Percentiles rank a stretch among this genome's conserved stretches.
Evolutionary conservation across 345 rosid species (phyloP).

Genomic region (Populus tremula): DNA sequence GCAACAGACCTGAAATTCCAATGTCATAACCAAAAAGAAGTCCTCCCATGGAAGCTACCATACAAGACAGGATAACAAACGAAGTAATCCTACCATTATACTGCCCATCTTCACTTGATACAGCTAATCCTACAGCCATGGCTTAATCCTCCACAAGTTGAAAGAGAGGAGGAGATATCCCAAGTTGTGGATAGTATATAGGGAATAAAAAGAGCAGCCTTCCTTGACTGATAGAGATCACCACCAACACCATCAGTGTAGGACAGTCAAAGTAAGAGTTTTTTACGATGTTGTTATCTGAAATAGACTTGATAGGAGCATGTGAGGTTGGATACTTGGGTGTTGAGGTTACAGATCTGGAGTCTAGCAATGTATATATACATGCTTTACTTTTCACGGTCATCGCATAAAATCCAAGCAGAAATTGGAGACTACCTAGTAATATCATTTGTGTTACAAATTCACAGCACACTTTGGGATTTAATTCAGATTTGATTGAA

Average conservation of each 20-base stretch:
- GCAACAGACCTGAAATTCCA: constrained; percentile 63
- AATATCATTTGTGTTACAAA: too few species aligned
- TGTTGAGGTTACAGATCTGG: not conserved
- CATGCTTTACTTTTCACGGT: too few species aligned
- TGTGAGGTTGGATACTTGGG: not conserved
- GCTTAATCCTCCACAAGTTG: constrained; percentile 5
- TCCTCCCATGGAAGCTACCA: constrained; percentile 86
- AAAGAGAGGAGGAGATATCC: not conserved
- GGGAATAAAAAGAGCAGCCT: not conserved
- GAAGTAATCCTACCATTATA: constrained; percentile 53
- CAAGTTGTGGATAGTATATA: not conserved
- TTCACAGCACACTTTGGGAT: too few species aligned
- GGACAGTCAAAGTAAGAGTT: constrained; percentile 5
- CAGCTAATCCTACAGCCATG: constrained; percentile 49
- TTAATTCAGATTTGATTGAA: too few species aligned
- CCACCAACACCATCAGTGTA: not conserved
- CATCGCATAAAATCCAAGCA: too few species aligned
- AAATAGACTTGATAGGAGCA: not conserved
- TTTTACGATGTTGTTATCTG: not conserved
- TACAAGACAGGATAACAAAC: constrained; percentile 61
- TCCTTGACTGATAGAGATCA: constrained; percentile 1
- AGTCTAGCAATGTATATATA: not conserved
- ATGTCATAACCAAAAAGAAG: constrained; percentile 85
- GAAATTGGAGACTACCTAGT: too few species aligned
- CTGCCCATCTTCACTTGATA: constrained; percentile 16